Base-by-base conservation (phyloP, 148 eudicot genomes). In the Fagopyrum esculentum region DNA sequence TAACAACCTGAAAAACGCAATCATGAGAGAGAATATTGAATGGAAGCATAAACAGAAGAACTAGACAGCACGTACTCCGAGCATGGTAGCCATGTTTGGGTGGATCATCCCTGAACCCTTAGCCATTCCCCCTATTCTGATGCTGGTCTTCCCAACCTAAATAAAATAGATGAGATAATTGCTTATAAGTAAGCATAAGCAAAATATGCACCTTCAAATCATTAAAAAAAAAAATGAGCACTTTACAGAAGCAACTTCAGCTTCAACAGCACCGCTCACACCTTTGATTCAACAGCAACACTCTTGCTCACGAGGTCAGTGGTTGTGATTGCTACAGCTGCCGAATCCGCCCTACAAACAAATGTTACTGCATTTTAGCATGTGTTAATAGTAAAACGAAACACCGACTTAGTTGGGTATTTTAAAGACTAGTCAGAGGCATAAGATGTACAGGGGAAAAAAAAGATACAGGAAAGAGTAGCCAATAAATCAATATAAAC, bases 71-170 rank as follows among this genome's bases (percentile, higher is more conserved):
- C 92, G 74, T 92, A 95, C 99, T 69, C 96, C 97, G 78, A 95
- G 99, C 97, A 95, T 82, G 49, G 99, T 95, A 13, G 97, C 99
- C 99, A 95, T 95, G 78, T 95, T 90, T 26, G 99, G 99, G 84
- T 95, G 99, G 82, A 95, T 95, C 99, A 95, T 95, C 50, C 99
- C 99, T 68, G 99, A 95, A 73, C 99, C 99, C 84, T 95, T 95
- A 64, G 99, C 99, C 99, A 95, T 95, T 76, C 99, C 99, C 51
- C 99, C 99, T 68, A 95, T 57, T 84, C 89, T 84, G 77, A 95
- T 80, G 74, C 26, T 79, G 15, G 84, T 81, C 71, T 88, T 90
- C 79, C 97, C 97, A 78, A 95, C 87, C 99, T 87, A 66, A 61
- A 8, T 44, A 8, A 49, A 30, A 45, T 45, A 45, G 63, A 78